A percentile compares a stretch with the other conserved stretches of the same genome.
Evolutionary conservation across 441 rosid genomes (phyloP).

Genomic region (Capsella rubella): DNA sequence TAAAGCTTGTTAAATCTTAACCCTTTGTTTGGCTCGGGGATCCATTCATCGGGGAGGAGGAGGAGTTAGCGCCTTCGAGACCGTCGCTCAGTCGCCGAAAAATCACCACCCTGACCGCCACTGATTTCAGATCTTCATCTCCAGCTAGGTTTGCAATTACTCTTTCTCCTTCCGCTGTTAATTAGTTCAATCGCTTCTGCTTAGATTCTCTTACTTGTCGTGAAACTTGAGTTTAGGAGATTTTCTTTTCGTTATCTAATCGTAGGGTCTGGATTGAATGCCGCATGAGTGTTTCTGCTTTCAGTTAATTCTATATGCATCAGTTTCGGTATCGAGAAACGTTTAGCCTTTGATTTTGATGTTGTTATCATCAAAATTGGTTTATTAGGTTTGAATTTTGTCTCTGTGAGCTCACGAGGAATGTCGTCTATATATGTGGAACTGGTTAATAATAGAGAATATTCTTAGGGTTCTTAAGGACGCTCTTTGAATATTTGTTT

Average conservation of each 20-base stretch:
- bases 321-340: background rate
- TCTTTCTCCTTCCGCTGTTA: background rate
- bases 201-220: background rate
- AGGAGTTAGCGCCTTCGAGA: background rate
- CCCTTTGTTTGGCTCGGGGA: background rate
- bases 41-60: background rate
- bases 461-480: conserved; percentile 14
- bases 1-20: background rate
- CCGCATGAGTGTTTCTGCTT: background rate
- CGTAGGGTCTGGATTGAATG: background rate
- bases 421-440: background rate
- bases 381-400: background rate
- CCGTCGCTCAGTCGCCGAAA: background rate
- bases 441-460: background rate
- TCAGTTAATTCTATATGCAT: background rate
- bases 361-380: background rate
- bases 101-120: background rate
- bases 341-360: background rate
- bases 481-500: conserved; percentile 7
- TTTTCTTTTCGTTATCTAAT: background rate
- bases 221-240: background rate
- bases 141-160: background rate
- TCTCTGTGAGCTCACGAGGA: background rate
- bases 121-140: background rate
- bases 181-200: background rate